Conservation (phyloP, 1,139 yeast genomes). For the Taphrina wiesneri region DNA sequence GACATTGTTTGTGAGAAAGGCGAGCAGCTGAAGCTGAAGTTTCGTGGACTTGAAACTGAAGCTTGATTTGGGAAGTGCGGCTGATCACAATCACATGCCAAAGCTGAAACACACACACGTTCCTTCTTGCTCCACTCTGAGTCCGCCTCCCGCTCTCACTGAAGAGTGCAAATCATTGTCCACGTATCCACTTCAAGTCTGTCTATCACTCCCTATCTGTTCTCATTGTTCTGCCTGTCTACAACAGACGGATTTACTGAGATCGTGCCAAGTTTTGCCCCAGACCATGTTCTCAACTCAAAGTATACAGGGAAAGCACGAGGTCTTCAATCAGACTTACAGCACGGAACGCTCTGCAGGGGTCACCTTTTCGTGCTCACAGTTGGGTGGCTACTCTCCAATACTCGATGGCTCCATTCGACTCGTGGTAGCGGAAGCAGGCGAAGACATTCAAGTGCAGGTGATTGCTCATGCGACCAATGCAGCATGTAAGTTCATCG, state of each 20-base stretch:
- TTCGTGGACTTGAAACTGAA: too few species aligned
- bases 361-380: not conserved
- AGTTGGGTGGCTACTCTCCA: not conserved
- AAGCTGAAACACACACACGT: not conserved
- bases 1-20: too few species aligned
- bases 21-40: too few species aligned
- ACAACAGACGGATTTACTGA: too few species aligned
- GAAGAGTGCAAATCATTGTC: too few species aligned
- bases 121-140: too few species aligned
- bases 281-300: not conserved
- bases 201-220: not conserved
- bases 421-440: not conserved
- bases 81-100: not conserved
- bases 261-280: too few species aligned
- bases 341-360: not conserved
- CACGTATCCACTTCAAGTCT: too few species aligned
- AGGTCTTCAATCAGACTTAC: not conserved
- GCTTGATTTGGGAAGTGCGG: too few species aligned
- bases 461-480: not conserved
- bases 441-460: not conserved
- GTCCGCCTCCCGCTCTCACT: too few species aligned
- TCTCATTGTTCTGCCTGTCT: not conserved
- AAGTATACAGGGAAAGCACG: not conserved
- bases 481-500: not conserved
- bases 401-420: conserved; percentile 2